Base-by-base conservation (phyloP, 2,329 filamentous ascomycete genomes). In the Phialophora tarda region DNA sequence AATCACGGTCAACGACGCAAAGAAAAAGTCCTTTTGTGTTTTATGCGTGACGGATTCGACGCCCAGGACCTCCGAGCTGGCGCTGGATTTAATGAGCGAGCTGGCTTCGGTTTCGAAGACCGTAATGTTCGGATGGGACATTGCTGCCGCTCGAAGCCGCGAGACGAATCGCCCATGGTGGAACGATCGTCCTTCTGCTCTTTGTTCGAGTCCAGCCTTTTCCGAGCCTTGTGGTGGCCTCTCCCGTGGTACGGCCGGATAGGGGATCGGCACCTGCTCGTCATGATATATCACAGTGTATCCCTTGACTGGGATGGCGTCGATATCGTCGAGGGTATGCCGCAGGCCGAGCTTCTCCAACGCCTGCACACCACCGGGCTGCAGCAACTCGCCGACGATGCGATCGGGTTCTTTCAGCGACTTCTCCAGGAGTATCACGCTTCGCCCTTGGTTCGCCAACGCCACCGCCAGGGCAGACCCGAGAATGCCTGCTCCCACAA, bases 131-230 rank as follows among this genome's bases (percentile, higher is more conserved):
- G 89, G 84, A 75, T 93, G 89, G 21, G 80, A 83, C 75, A 88
- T 80, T 64, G 93, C 95, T 28, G 91, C 89, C 73, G 85, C 84
- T 66, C 95, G 88, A 71, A 99, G 82, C 76, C 91, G 89, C 79
- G 85, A 87, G 74, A 99, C 92, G 80, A 99, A 97, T 72, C 92
- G 88, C 55, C 95, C 95, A 80, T 99, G 95, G 82, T 99, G 95
- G 78, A 99, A 99, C 55, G 86, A 86, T 69, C 90, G 84, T 47
- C 95, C 95, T 75, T 92, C 85, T 1, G 91, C 89, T 69, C 83
- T 80, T 71, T 82, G 83, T 66, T 76, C 74, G 70, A 70, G 41
- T 68, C 59, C 56, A 64, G 62, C 47, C 28, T 62, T 65, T 53
- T 65, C 61, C 38, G 60, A 44, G 34, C 67, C 63, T 60, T 69